Evolutionary conservation across 805 yeast genomes (phyloP).

Genomic region (Candida orba): DNA sequence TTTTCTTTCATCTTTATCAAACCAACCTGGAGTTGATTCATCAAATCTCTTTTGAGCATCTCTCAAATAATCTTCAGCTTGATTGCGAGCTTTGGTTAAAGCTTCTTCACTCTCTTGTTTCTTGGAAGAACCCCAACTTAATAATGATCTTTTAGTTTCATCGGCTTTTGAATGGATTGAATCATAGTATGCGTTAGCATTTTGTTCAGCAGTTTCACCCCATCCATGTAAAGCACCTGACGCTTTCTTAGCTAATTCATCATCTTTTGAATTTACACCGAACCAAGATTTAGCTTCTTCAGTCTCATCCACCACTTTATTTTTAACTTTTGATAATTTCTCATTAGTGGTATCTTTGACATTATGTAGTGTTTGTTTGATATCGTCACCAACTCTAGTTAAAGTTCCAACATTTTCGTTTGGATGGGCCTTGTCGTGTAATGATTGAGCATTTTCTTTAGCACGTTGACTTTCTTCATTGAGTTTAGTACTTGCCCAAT

Average conservation of each 20-base stretch:
- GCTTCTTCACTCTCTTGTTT: slow-evolving; percentile 11
- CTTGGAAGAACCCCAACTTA: slow-evolving; percentile 14
- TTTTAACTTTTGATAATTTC: slow-evolving; percentile 10
- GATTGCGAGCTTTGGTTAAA: slow-evolving; percentile 7
- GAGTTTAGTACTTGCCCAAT: slow-evolving; percentile 20
- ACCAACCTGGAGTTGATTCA: neutral
- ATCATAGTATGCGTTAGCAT: slow-evolving; percentile 21
- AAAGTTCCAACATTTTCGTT: too few species aligned
- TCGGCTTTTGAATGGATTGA: slow-evolving; percentile 9
- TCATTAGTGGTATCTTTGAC: slow-evolving; percentile 18
- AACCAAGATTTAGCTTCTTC: slow-evolving; percentile 9
- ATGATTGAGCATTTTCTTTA: slow-evolving; percentile 13
- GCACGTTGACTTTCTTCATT: slow-evolving; percentile 12
- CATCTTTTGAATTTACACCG: slow-evolving; percentile 18
- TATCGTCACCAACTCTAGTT: neutral
- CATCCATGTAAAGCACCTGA: slow-evolving; percentile 34
- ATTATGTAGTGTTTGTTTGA: slow-evolving; percentile 10
- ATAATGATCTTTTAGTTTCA: slow-evolving; percentile 10
- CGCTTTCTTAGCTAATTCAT: slow-evolving; percentile 26
- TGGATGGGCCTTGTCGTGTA: too few species aligned
- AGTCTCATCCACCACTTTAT: slow-evolving; percentile 8
- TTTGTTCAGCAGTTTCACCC: slow-evolving; percentile 37
- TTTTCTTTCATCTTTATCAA: slow-evolving; percentile 9
- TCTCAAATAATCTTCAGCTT: too few species aligned
- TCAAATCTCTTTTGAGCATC: too few species aligned